These are phyloP conservation scores for Starmerella vaccinii DNA, from an alignment of 805 yeast genomes.

Conservation along the genomic window DNA sequence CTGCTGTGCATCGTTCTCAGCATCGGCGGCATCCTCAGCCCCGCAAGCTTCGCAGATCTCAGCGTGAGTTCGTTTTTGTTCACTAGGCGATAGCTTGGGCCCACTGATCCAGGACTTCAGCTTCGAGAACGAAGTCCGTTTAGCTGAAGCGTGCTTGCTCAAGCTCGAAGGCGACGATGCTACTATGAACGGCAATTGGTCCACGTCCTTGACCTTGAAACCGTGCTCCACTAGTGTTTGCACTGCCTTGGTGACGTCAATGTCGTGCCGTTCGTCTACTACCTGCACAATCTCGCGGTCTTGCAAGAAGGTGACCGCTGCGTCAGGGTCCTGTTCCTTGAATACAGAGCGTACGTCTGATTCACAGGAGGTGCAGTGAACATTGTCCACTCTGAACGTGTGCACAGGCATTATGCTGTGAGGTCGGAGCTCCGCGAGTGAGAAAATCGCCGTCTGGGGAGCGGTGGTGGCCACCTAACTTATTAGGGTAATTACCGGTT, in stretches of 20 bases:
- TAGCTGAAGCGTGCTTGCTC: not conserved
- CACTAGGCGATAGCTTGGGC: not conserved
- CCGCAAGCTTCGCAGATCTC: constrained; percentile 20
- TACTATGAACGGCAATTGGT: constrained; percentile 6
- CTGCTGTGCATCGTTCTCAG: not conserved
- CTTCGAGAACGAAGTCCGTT: constrained; percentile 2
- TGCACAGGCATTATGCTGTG: constrained; percentile 8
- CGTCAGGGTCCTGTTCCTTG: constrained; percentile 22
- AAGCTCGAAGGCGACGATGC: not conserved
- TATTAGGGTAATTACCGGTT: not conserved
- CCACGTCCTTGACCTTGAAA: constrained; percentile 23
- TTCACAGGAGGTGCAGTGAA: constrained; percentile 50
- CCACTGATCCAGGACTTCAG: not conserved
- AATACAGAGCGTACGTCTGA: constrained; percentile 31
- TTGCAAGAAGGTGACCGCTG: constrained; percentile 24
- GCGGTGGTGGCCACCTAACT: not conserved
- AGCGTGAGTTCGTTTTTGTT: constrained; percentile 18
- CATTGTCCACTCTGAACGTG: constrained; percentile 34
- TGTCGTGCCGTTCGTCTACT: constrained; percentile 8
- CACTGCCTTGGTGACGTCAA: constrained; percentile 15
- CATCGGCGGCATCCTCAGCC: not conserved
- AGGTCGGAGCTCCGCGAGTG: not conserved
- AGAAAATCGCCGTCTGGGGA: not conserved
- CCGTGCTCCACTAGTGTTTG: constrained; percentile 24
- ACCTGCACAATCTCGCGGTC: constrained; percentile 27